Conservation (phyloP, 495 filamentous ascomycete species). For the Neurospora africana region DNA sequence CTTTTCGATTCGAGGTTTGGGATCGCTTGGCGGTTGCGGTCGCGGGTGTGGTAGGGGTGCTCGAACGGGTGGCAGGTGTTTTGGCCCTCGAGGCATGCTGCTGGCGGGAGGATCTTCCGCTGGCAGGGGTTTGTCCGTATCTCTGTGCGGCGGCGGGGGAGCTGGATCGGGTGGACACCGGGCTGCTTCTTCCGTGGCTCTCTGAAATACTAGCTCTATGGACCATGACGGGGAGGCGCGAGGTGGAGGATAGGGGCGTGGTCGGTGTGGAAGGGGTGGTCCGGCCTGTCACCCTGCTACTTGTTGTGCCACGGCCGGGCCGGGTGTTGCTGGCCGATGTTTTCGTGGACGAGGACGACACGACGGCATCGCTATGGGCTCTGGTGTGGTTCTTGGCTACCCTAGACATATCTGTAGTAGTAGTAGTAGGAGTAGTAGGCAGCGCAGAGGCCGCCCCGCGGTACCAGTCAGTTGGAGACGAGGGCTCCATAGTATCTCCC, state of each 20-base stretch:
- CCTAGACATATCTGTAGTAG: conserved; percentile 10
- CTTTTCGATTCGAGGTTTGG: conserved; percentile 21
- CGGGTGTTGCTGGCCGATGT: conserved; percentile 14
- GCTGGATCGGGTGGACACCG: conserved; percentile 38
- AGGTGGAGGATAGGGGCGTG: conserved; percentile 25
- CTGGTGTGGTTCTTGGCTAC: conserved; percentile 31
- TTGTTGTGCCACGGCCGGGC: conserved; percentile 10
- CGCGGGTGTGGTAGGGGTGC: conserved; percentile 20
- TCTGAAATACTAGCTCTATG: conserved; percentile 33
- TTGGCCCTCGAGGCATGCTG: conserved; percentile 22
- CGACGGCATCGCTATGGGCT: conserved; percentile 39
- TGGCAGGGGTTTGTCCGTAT: conserved; percentile 18
- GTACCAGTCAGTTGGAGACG: conserved; percentile 46
- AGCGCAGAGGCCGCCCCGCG: conserved; percentile 25
- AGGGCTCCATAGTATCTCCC: conserved; percentile 31
- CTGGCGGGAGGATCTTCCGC: conserved; percentile 29
- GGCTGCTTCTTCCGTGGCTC: conserved; percentile 27
- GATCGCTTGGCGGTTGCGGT: conserved; percentile 23
- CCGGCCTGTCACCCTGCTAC: conserved; percentile 1
- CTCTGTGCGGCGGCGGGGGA: conserved; percentile 34
- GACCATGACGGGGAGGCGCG: conserved; percentile 33
- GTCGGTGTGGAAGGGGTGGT: conserved; percentile 19
- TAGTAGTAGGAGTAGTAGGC: conserved; percentile 15
- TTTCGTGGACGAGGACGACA: conserved; percentile 16
- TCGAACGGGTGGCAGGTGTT: conserved; percentile 24